A percentile compares a stretch with the other conserved stretches of the same genome.
Evolutionary conservation across 1,284 basidiomycete species (phyloP).

Genomic region (Cryptococcus neoformans): DNA sequence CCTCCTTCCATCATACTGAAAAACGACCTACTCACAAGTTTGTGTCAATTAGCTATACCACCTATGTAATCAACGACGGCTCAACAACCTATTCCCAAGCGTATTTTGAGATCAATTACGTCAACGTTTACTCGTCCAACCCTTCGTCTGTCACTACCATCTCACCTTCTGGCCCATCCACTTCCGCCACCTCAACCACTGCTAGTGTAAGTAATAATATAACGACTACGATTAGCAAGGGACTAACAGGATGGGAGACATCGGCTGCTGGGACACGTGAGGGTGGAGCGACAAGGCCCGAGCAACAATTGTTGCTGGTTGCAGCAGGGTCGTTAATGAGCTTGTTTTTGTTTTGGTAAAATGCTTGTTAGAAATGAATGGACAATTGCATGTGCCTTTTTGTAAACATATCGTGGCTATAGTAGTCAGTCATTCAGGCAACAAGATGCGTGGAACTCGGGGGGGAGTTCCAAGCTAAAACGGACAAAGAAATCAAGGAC

Average conservation of each 20-base stretch:
- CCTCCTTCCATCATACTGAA: background rate
- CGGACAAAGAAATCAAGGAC: no score
- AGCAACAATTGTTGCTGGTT: background rate
- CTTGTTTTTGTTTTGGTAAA: no score
- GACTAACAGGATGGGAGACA: background rate
- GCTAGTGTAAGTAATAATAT: background rate
- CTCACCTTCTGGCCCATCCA: background rate
- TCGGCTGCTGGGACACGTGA: background rate
- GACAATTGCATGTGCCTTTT: no score
- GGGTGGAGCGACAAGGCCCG: background rate
- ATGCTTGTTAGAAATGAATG: no score
- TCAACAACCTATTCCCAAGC: slow-evolving; percentile 60
- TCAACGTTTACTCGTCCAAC: slow-evolving; percentile 50
- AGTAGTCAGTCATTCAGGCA: no score
- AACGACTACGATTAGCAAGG: background rate
- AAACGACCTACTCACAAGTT: background rate
- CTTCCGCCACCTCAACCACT: background rate
- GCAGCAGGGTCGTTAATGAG: background rate
- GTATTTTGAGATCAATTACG: slow-evolving; percentile 68
- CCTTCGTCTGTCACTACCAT: background rate
- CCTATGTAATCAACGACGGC: slow-evolving; percentile 66
- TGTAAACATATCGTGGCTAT: no score
- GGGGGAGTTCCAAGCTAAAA: no score
- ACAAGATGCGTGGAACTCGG: no score
- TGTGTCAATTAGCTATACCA: slow-evolving; percentile 54